A percentile compares a stretch with the other conserved stretches of the same genome.
phyloP scores from a whole-genome alignment of 140 eudicot genomes.

The Oenanthe javanica region DNA sequence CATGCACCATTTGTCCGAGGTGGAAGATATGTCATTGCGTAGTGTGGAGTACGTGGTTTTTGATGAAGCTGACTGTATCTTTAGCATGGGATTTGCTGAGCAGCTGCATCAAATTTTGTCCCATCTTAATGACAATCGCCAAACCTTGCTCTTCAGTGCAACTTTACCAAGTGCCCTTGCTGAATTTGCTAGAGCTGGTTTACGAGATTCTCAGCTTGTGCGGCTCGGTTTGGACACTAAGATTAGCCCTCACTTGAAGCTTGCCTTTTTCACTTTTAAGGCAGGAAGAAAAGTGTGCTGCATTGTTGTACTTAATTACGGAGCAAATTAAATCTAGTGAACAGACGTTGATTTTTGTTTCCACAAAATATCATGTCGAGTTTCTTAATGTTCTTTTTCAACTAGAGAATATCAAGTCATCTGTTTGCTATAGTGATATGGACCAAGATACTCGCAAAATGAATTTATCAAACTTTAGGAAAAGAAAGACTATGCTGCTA shows the following conservation, averaged over 20 bases:
- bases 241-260: slow-evolving; percentile 81
- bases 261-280: slow-evolving; percentile 38
- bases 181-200: slow-evolving; percentile 93
- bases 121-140: slow-evolving; percentile 64
- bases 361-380: slow-evolving; percentile 86
- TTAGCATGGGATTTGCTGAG: slow-evolving; percentile 93
- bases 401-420: slow-evolving; percentile 69
- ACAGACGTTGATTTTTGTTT: slow-evolving; percentile 69
- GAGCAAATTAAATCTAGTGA: slow-evolving; percentile 54
- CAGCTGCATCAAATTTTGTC: slow-evolving; percentile 64
- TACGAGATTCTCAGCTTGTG: slow-evolving; percentile 84
- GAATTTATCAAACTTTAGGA: slow-evolving; percentile 50
- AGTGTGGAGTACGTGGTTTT: slow-evolving; percentile 87
- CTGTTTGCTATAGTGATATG: slow-evolving; percentile 96
- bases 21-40: slow-evolving; percentile 79
- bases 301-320: slow-evolving; percentile 67
- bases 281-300: slow-evolving; percentile 77
- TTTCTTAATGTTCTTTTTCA: slow-evolving; percentile 46
- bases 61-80: slow-evolving; percentile 90
- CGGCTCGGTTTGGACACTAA: slow-evolving; percentile 87
- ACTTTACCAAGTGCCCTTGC: slow-evolving; percentile 87
- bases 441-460: slow-evolving; percentile 94
- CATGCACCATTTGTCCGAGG: slow-evolving; percentile 82
- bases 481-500: slow-evolving; percentile 80
- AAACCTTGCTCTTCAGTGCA: slow-evolving; percentile 87